Conservation (phyloP, 495 filamentous ascomycete genomes). For the Terfezia claveryi region DNA sequence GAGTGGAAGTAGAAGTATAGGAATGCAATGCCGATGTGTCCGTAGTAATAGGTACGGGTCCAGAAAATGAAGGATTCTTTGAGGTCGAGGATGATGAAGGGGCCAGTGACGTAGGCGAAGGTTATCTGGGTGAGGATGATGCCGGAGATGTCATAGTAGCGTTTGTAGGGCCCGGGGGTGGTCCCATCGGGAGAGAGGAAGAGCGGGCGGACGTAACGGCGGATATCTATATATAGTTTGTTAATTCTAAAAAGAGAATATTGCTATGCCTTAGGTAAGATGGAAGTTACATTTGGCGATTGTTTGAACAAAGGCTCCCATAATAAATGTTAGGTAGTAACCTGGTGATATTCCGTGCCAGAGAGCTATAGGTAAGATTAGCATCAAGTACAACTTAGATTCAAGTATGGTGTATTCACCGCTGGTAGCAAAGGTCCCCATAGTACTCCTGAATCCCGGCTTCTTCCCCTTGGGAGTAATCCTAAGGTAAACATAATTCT, state of each 20-base stretch:
- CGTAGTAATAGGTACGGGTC: conserved; percentile 16
- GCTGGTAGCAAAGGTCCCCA: conserved; percentile 73
- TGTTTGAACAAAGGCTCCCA: conserved; percentile 77
- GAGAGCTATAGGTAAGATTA: conserved; percentile 31
- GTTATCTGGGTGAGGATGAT: conserved; percentile 60
- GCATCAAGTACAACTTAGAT: not conserved
- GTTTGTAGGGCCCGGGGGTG: conserved; percentile 44
- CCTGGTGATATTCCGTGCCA: conserved; percentile 98
- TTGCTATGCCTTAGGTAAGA: not conserved
- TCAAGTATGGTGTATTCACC: not conserved
- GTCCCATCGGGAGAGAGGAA: conserved; percentile 56
- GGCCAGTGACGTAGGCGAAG: conserved; percentile 59
- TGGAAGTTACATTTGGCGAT: conserved; percentile 57
- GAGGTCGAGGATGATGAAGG: conserved; percentile 64
- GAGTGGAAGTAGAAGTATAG: not conserved
- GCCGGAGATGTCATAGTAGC: conserved; percentile 66
- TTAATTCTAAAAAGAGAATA: conserved; percentile 1
- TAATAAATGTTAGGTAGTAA: conserved; percentile 77
- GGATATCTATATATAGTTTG: conserved; percentile 38
- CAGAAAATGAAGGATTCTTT: conserved; percentile 46
- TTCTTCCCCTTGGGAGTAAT: conserved; percentile 93
- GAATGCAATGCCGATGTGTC: not conserved
- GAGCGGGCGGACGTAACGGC: conserved; percentile 76
- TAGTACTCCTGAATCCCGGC: conserved; percentile 79
- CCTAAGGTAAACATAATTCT: conserved; percentile 86